phyloP scores from a whole-genome alignment of 306 rosid genomes.

The Vigna mungo region DNA sequence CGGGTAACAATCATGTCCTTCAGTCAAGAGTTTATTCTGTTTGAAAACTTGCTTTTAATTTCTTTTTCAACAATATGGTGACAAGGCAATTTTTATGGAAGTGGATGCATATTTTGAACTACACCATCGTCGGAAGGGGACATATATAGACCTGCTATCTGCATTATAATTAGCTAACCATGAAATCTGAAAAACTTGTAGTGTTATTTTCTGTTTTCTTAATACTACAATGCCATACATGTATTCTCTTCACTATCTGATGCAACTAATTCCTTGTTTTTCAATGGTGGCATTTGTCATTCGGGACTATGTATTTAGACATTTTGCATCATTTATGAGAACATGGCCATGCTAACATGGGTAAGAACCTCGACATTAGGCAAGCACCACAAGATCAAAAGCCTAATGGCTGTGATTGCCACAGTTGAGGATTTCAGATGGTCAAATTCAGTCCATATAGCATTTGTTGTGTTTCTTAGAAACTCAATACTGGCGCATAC shows the following conservation, averaged over 20 bases:
- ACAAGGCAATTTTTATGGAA: neutral
- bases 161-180: neutral
- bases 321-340: neutral
- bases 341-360: neutral
- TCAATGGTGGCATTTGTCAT: neutral
- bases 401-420: slow-evolving; percentile 10
- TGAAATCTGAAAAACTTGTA: neutral
- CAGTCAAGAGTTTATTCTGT: neutral
- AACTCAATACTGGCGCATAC: neutral
- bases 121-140: slow-evolving; percentile 1
- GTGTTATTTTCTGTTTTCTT: neutral
- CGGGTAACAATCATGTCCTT: neutral
- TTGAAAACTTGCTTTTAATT: neutral
- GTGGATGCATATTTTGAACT: slow-evolving; percentile 21
- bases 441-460: neutral
- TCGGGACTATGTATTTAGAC: neutral
- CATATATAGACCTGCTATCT: slow-evolving; percentile 1
- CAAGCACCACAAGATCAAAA: neutral
- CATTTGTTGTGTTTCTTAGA: slow-evolving; percentile 19
- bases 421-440: slow-evolving; percentile 6
- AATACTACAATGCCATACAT: neutral
- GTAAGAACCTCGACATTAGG: neutral
- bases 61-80: slow-evolving; percentile 11
- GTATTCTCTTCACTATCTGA: slow-evolving; percentile 28
- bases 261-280: slow-evolving; percentile 23